phyloP scores from a whole-genome alignment of 768 basidiomycete species.

The Tulasnella sp. region DNA sequence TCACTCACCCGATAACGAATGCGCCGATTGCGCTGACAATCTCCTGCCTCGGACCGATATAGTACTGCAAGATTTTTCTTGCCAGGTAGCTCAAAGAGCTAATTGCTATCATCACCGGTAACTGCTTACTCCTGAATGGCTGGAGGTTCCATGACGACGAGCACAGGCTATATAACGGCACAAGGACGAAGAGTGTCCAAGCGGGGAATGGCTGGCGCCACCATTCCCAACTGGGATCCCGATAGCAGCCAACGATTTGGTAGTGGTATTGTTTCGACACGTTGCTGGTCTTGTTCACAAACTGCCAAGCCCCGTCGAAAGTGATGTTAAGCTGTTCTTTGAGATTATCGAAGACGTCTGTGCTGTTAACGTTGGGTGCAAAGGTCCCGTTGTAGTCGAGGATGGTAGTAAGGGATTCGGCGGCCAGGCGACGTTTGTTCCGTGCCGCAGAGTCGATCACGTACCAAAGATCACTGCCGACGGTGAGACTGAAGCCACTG shows the following conservation, averaged over 20 bases:
- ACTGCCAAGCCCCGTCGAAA: conserved; percentile 25
- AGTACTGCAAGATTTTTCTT: conserved; percentile 74
- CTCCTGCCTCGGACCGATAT: conserved; percentile 70
- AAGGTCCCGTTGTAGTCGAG: conserved; percentile 52
- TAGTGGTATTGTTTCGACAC: conserved; percentile 39
- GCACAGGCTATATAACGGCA: conserved; percentile 60
- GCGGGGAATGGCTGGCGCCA: conserved; percentile 68
- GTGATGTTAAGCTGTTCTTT: conserved; percentile 52
- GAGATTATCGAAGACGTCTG: conserved; percentile 27
- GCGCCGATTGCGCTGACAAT: conserved; percentile 78
- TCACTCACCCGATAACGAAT: conserved; percentile 34
- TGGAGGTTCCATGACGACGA: conserved; percentile 71
- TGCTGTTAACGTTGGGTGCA: conserved; percentile 43
- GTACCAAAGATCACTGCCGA: conserved; percentile 71
- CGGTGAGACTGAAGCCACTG: conserved; percentile 68
- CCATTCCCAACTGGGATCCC: conserved; percentile 56
- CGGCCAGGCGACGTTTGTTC: conserved; percentile 36
- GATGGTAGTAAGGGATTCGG: conserved; percentile 42
- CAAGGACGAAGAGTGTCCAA: conserved; percentile 67
- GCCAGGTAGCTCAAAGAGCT: conserved; percentile 69
- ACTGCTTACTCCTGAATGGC: conserved; percentile 57
- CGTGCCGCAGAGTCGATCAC: conserved; percentile 53
- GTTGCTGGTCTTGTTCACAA: conserved; percentile 19
- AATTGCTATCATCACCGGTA: conserved; percentile 76
- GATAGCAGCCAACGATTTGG: conserved; percentile 57